Conservation (phyloP, 2,329 filamentous ascomycete genomes). For the Blastomyces emzantsi region DNA sequence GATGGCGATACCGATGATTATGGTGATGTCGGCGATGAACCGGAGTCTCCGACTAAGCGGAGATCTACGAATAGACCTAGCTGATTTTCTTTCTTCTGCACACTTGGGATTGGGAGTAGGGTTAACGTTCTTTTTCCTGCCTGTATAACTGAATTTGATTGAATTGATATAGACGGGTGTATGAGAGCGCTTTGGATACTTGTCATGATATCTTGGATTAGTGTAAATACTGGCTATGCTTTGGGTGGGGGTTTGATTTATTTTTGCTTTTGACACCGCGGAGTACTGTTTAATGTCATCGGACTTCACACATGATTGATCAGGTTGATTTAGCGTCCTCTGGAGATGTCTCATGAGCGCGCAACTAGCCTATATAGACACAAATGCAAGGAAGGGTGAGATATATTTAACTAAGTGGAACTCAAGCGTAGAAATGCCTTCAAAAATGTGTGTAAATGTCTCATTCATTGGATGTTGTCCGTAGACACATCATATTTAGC, state of each 20-base stretch:
- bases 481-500: neutral
- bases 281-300: neutral
- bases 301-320: neutral
- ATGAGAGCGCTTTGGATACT: neutral
- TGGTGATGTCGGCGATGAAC: conserved; percentile 1
- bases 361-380: neutral
- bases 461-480: neutral
- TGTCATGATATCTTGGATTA: neutral
- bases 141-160: neutral
- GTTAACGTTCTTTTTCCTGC: neutral
- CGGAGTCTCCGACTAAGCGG: conserved; percentile 4
- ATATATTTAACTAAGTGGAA: neutral
- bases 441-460: neutral
- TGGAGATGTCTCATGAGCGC: neutral
- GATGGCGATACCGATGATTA: neutral
- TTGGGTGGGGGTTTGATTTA: neutral
- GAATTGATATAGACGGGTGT: neutral
- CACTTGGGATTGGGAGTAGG: neutral
- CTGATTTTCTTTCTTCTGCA: neutral
- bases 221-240: neutral
- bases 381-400: neutral
- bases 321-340: neutral
- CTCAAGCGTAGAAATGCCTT: neutral
- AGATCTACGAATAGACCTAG: conserved; percentile 4
- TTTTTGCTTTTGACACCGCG: neutral